Evolutionary conservation across 495 filamentous ascomycete genomes (phyloP).

Genomic region (Elasticomyces elasticus): DNA sequence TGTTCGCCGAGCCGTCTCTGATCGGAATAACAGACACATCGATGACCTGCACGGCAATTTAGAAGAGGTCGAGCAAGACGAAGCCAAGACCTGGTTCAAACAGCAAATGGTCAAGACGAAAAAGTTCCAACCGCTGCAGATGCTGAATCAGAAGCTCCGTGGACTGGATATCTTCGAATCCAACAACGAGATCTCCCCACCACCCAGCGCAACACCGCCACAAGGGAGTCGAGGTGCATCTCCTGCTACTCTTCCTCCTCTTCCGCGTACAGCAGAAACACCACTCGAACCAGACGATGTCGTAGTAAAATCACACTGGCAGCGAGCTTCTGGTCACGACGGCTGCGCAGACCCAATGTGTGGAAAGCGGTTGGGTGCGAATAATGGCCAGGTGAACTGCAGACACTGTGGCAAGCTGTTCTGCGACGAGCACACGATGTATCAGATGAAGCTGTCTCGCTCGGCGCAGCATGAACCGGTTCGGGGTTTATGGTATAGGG

Average conservation of each 20-base stretch:
- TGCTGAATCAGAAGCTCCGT: slow-evolving; percentile 89
- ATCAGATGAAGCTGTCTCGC: slow-evolving; percentile 94
- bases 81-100: slow-evolving; percentile 97
- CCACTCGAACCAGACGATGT: slow-evolving; percentile 79
- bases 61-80: slow-evolving; percentile 87
- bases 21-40: too few relatives aligned
- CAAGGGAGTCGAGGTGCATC: slow-evolving; percentile 19
- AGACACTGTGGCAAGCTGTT: slow-evolving; percentile 85
- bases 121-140: slow-evolving; percentile 84
- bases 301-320: slow-evolving; percentile 83
- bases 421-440: slow-evolving; percentile 98
- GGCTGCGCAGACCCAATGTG: slow-evolving; percentile 80
- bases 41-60: slow-evolving; percentile 90
- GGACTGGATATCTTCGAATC: slow-evolving; percentile 97
- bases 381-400: slow-evolving; percentile 82
- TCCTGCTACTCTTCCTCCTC: slow-evolving; percentile 26
- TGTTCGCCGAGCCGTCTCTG: too few relatives aligned
- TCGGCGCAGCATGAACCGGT: slow-evolving; percentile 87
- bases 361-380: slow-evolving; percentile 62
- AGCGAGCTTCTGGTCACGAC: slow-evolving; percentile 61
- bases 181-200: slow-evolving; percentile 48
- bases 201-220: background rate
- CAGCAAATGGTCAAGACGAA: slow-evolving; percentile 93
- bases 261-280: slow-evolving; percentile 26
- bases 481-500: slow-evolving; percentile 82